Percentiles rank a stretch among this genome's conserved stretches.
Conservation (phyloP, 106 monocot species). For the Posidonia australis region DNA sequence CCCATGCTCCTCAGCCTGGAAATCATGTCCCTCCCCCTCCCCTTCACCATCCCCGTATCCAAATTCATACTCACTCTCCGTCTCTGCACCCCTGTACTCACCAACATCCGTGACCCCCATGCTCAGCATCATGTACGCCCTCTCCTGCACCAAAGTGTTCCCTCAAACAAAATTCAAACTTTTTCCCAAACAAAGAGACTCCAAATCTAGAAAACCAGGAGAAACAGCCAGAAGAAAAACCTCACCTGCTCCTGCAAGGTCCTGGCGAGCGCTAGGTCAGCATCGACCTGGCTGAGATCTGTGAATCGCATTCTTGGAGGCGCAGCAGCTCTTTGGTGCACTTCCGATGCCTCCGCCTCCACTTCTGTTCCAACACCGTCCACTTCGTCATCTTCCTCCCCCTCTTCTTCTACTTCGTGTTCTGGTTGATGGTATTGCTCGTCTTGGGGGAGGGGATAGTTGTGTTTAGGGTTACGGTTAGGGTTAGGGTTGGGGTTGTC, state of each 20-base stretch:
- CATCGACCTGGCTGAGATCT: conserved; percentile 77
- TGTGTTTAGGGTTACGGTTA: too few species aligned
- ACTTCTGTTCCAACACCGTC: too few species aligned
- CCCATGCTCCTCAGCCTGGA: conserved; percentile 14
- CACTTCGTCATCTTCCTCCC: too few species aligned
- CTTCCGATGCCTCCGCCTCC: not conserved
- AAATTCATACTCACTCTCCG: conserved; percentile 40
- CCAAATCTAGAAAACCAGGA: not conserved
- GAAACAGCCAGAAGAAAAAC: not conserved
- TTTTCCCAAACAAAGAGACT: not conserved
- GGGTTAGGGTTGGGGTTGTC: too few species aligned
- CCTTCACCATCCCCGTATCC: conserved; percentile 9
- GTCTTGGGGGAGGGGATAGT: too few species aligned
- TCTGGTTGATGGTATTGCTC: too few species aligned
- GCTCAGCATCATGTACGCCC: conserved; percentile 92
- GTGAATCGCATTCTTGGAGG: conserved; percentile 49
- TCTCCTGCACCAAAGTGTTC: conserved; percentile 60
- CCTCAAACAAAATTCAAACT: not conserved
- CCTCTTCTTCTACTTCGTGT: not conserved
- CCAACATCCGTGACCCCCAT: conserved; percentile 39
- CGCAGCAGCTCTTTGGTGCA: not conserved
- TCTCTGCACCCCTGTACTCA: conserved; percentile 28
- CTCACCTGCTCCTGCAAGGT: conserved; percentile 85
- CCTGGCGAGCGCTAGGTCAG: conserved; percentile 79
- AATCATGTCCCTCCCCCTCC: conserved; percentile 16